phyloP scores from a whole-genome alignment of 345 rosid species.

The Excoecaria cochinchinensis region DNA sequence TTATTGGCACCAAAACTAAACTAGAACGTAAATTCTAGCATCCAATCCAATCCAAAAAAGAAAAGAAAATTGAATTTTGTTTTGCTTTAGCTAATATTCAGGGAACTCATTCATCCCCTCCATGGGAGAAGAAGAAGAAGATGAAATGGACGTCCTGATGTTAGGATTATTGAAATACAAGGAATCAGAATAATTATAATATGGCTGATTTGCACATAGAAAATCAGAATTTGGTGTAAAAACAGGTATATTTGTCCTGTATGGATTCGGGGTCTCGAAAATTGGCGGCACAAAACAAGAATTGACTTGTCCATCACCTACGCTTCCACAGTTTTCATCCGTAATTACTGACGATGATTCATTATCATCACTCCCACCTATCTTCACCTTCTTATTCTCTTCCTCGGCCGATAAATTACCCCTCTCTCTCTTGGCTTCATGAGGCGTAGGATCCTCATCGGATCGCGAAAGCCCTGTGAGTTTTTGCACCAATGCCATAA shows the following conservation, averaged over 20 bases:
- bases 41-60: no score
- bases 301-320: conserved; percentile 43
- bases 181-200: conserved; percentile 44
- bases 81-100: conserved; percentile 26
- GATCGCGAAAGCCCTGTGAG: conserved; percentile 74
- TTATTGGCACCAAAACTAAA: no score
- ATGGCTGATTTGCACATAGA: conserved; percentile 42
- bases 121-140: conserved; percentile 28
- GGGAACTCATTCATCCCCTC: conserved; percentile 48
- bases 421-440: conserved; percentile 1
- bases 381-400: conserved; percentile 15
- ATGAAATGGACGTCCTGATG: conserved; percentile 47
- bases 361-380: conserved; percentile 39
- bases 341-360: conserved; percentile 73
- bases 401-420: background rate
- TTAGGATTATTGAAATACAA: conserved; percentile 41
- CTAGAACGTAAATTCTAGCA: no score
- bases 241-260: conserved; percentile 42
- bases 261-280: conserved; percentile 39
- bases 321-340: conserved; percentile 48
- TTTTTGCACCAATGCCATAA: conserved; percentile 89
- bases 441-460: conserved; percentile 27
- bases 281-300: conserved; percentile 45
- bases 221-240: conserved; percentile 52
- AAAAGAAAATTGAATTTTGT: no score